phyloP scores from a whole-genome alignment of 805 yeast genomes.

The Yarrowia yakushimensis region DNA sequence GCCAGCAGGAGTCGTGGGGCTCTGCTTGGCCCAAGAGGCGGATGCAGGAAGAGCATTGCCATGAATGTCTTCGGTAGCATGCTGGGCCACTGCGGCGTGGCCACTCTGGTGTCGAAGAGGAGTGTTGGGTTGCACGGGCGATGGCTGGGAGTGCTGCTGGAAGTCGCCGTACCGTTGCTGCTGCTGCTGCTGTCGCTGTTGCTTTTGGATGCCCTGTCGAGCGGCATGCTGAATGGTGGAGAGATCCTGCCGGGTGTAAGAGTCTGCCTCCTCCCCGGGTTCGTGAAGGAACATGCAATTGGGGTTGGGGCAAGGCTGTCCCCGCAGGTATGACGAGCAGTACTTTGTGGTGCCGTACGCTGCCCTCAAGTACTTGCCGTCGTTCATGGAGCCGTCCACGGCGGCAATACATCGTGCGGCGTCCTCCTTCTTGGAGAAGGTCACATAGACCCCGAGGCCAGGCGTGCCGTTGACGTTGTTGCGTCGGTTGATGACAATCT shows the following conservation, averaged over 20 bases:
- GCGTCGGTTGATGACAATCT: constrained; percentile 81
- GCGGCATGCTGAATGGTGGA: constrained; percentile 58
- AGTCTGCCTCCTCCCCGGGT: constrained; percentile 99
- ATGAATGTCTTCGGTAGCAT: constrained; percentile 31
- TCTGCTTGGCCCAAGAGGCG: constrained; percentile 59
- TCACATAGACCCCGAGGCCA: constrained; percentile 93
- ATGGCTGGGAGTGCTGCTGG: constrained; percentile 12
- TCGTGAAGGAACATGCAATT: constrained; percentile 98
- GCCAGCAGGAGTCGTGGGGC: constrained; percentile 35
- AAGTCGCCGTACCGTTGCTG: constrained; percentile 17
- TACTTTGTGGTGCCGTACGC: constrained; percentile 98
- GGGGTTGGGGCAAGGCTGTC: constrained; percentile 96
- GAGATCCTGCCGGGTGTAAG: constrained; percentile 84
- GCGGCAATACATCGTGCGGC: constrained; percentile 91
- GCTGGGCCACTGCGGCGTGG: constrained; percentile 25
- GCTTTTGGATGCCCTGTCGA: constrained; percentile 32
- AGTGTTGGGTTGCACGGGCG: constrained; percentile 20
- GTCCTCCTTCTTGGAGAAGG: constrained; percentile 89
- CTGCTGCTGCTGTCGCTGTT: constrained; percentile 23
- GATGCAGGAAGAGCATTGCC: constrained; percentile 62
- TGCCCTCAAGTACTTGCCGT: constrained; percentile 84
- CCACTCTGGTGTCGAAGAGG: constrained; percentile 19
- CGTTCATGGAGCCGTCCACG: constrained; percentile 87
- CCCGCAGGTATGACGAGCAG: constrained; percentile 92
- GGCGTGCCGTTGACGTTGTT: constrained; percentile 60